These are phyloP conservation scores for Sporobolomyces roseus DNA, from an alignment of 768 basidiomycete species.

Conservation along the genomic window DNA sequence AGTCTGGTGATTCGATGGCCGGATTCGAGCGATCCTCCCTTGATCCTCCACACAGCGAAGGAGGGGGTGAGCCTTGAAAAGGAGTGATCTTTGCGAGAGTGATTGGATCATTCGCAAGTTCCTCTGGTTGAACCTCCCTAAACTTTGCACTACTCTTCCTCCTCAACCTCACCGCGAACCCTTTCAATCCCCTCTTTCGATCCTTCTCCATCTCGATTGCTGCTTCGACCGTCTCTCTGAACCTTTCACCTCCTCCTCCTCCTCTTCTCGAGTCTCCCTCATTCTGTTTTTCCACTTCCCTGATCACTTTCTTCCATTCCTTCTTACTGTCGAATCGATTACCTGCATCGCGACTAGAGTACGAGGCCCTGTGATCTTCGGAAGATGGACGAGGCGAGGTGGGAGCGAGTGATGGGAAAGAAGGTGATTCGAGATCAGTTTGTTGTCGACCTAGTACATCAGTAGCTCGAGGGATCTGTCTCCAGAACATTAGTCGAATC, in stretches of 20 bases:
- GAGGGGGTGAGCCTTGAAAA: not conserved
- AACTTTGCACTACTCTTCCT: too few relatives aligned
- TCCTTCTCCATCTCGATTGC: not conserved
- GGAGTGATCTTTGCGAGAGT: constrained; percentile 12
- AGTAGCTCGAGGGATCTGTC: constrained; percentile 10
- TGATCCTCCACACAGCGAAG: not conserved
- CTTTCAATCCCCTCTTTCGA: not conserved
- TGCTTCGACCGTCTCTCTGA: not conserved
- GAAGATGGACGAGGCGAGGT: too few relatives aligned
- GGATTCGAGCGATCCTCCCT: not conserved
- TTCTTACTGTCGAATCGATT: not conserved
- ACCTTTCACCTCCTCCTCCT: not conserved
- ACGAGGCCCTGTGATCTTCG: not conserved
- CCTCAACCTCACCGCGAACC: not conserved
- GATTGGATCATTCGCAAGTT: too few relatives aligned
- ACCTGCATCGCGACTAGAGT: not conserved
- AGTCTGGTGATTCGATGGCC: not conserved
- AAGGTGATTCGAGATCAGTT: not conserved
- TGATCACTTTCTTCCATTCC: not conserved
- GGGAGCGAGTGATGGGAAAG: too few relatives aligned
- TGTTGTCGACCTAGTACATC: not conserved
- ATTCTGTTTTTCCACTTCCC: constrained; percentile 6
- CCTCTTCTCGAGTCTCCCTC: not conserved
- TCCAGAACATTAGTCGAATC: constrained; percentile 23
- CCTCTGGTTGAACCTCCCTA: too few relatives aligned